Percentiles rank a stretch among this genome's conserved stretches.
These are phyloP conservation scores for Capsicum rhomboideum DNA, from an alignment of 257 asterid species.

Conservation along the genomic window DNA sequence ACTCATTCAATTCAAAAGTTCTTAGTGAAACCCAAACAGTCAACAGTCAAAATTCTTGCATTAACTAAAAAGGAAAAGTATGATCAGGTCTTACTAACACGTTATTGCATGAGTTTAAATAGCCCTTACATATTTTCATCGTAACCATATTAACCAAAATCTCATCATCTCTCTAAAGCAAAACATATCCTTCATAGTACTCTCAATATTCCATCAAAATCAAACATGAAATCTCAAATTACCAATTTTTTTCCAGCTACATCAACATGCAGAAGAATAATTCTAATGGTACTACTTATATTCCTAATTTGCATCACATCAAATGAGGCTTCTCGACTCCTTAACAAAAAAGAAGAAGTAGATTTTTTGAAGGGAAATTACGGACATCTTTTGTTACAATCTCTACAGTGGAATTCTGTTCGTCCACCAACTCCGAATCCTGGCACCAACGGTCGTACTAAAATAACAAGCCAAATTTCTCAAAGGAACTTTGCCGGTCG, in stretches of 20 bases:
- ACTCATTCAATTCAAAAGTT: background rate
- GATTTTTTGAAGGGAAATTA: background rate
- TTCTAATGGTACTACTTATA: background rate
- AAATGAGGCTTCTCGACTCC: background rate
- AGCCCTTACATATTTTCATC: background rate
- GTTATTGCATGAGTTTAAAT: background rate
- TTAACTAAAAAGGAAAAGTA: background rate
- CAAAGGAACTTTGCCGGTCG: background rate
- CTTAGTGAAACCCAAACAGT: background rate
- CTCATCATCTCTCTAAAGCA: background rate
- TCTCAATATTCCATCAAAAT: background rate
- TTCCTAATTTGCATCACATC: no score
- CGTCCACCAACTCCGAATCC: background rate
- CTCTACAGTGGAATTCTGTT: background rate
- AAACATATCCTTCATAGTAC: background rate
- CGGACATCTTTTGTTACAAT: background rate
- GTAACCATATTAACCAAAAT: background rate
- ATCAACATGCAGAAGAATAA: background rate
- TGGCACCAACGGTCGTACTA: background rate
- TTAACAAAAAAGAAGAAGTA: background rate
- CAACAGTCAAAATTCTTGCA: background rate
- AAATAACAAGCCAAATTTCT: background rate
- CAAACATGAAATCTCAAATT: background rate
- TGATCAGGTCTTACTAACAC: background rate
- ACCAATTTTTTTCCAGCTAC: background rate